These are phyloP conservation scores for Hygrocybe punicea DNA, from an alignment of 768 basidiomycete genomes.

Conservation along the genomic window DNA sequence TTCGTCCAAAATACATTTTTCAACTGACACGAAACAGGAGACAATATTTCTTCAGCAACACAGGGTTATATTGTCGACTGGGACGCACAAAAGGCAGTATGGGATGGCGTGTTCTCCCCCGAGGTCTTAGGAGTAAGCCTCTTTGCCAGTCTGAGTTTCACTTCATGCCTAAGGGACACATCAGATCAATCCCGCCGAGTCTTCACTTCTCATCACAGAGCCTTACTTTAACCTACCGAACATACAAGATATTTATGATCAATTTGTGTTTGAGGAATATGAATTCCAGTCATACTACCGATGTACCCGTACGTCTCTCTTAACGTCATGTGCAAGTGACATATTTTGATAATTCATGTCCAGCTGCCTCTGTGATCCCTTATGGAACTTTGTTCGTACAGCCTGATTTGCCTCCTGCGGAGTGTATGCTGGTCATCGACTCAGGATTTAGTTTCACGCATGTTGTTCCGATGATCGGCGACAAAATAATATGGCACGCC, in stretches of 20 bases:
- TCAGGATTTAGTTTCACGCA: slow-evolving; percentile 95
- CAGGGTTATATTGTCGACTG: slow-evolving; percentile 93
- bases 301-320: slow-evolving; percentile 66
- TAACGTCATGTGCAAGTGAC: background rate
- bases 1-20: slow-evolving; percentile 30
- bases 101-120: slow-evolving; percentile 85
- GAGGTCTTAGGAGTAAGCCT: slow-evolving; percentile 59
- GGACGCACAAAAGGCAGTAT: slow-evolving; percentile 92
- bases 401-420: slow-evolving; percentile 51
- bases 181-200: slow-evolving; percentile 69
- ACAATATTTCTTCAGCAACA: slow-evolving; percentile 21
- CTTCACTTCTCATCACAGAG: slow-evolving; percentile 84
- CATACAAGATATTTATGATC: slow-evolving; percentile 89
- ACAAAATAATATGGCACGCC: slow-evolving; percentile 71
- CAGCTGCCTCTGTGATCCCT: slow-evolving; percentile 79
- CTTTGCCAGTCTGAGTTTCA: background rate
- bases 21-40: slow-evolving; percentile 4
- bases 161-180: background rate
- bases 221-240: slow-evolving; percentile 93
- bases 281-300: slow-evolving; percentile 83
- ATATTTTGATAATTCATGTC: slow-evolving; percentile 17
- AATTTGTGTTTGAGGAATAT: slow-evolving; percentile 96
- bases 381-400: slow-evolving; percentile 66
- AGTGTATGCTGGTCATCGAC: slow-evolving; percentile 82
- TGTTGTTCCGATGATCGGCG: slow-evolving; percentile 76